Base-by-base conservation (phyloP, 371 early-diverging fungal species). In the Fennellomyces sp. region DNA sequence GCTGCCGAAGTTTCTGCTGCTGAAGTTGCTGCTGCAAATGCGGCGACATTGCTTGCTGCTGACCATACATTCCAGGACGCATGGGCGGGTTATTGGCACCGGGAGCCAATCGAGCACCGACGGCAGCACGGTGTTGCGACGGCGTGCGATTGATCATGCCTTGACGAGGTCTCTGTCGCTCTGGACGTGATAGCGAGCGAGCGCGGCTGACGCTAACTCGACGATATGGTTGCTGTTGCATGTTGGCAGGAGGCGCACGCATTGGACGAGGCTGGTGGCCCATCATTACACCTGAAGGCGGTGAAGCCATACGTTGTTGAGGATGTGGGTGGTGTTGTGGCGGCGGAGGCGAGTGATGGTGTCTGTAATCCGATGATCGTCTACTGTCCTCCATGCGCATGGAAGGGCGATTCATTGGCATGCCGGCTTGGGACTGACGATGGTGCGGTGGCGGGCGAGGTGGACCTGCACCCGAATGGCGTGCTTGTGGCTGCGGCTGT, bases 11-110 rank as follows among this genome's bases (percentile, higher is more conserved):
- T 50, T 76, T 76, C 36, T 82, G 76, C 58, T 77, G 76, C 30
- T 77, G 73, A n/a, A 77, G 51, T 58, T 80, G 81, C 42, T 73
- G 73, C 48, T 75, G 73, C 38, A 80, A 60, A 30, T 75, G 72
- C 41, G 69, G 69, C 0, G 79, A 73, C 75, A 78, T 78, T 7
- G 73, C 73, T 21, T 73, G 63, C 8, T 69, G 57, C 21, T 27
- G 53, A 36, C 27, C 35, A 39, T 54, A 33, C 27, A 35, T 27
- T 2, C 10, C 23, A 28, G 29, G 23, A 45, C 23, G 45, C 23
- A 8, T 19, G 23, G 23, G 17, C 7, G 45, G 45, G 23, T 0
- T 45, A 23, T 45, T 45, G 38, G 55, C 39, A 54, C 58, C 58
- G n/a, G 58, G 58, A 6, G 58, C 49, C 8, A 47, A n/a, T 26